Evolutionary conservation across 345 rosid genomes (phyloP).

Genomic region (Acer campestre): DNA sequence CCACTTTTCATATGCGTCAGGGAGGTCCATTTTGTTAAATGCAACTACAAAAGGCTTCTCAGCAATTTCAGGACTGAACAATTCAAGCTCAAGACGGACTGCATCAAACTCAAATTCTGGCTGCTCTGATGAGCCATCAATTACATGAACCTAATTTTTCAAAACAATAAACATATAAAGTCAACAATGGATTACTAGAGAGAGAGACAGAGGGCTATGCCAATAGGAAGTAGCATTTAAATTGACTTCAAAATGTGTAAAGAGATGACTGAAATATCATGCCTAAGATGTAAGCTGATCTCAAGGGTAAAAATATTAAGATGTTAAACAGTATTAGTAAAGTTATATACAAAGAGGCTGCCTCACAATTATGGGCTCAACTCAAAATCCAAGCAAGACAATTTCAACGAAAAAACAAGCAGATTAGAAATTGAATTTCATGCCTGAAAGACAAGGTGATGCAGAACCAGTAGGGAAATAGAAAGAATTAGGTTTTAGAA

Average conservation of each 20-base stretch:
- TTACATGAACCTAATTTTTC: constrained; percentile 71
- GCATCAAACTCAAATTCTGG: constrained; percentile 92
- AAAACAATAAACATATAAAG: constrained; percentile 18
- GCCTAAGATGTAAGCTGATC: not conserved
- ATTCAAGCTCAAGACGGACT: constrained; percentile 89
- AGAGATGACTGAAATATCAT: not conserved
- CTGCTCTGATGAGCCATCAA: constrained; percentile 84
- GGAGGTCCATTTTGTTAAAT: constrained; percentile 92
- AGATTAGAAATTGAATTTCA: constrained; percentile 5
- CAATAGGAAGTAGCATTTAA: not conserved
- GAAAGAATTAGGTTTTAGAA: too few species aligned
- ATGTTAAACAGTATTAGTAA: not conserved
- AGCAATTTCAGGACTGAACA: constrained; percentile 83
- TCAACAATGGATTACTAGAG: not conserved
- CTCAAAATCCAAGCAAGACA: not conserved
- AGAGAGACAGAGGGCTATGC: not conserved
- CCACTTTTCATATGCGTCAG: constrained; percentile 81
- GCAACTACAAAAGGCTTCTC: constrained; percentile 86
- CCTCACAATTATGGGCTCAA: not conserved
- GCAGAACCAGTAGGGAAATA: too few species aligned
- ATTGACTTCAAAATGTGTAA: not conserved
- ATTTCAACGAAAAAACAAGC: not conserved
- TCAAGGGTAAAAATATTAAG: not conserved
- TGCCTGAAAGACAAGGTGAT: not conserved
- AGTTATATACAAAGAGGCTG: not conserved